Evolutionary conservation across 495 filamentous ascomycete genomes (phyloP).

Genomic region (Penicillium salamii): DNA sequence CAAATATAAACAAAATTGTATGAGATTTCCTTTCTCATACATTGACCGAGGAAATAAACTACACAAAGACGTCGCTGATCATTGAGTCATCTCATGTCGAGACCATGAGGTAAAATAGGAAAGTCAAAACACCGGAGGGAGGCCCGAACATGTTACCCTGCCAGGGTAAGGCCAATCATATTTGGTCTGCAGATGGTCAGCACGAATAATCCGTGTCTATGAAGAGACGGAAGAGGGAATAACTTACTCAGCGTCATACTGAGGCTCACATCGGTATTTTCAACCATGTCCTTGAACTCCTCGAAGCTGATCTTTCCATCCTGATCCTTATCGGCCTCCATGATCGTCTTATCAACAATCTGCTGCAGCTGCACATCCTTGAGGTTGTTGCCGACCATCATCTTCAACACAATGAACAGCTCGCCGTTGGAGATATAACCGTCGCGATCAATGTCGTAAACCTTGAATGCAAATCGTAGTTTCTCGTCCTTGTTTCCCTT

Average conservation of each 20-base stretch:
- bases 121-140: conserved; percentile 1
- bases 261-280: conserved; percentile 95
- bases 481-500: conserved; percentile 99
- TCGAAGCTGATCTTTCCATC: conserved; percentile 99
- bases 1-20: not conserved
- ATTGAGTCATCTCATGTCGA: conserved; percentile 30
- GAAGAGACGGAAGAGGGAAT: not conserved
- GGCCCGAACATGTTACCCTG: conserved; percentile 4
- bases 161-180: conserved; percentile 18
- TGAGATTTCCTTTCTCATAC: conserved; percentile 6
- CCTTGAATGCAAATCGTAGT: conserved; percentile 95
- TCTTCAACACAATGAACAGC: conserved; percentile 98
- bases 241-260: conserved; percentile 94
- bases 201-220: conserved; percentile 2
- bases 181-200: conserved; percentile 33
- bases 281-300: conserved; percentile 98
- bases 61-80: conserved; percentile 30
- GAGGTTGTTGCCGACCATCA: conserved; percentile 99
- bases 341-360: conserved; percentile 98
- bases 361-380: conserved; percentile 98
- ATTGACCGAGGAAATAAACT: conserved; percentile 18
- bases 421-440: conserved; percentile 99
- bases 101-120: conserved; percentile 1
- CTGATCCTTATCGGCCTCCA: conserved; percentile 94
- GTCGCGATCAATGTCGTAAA: conserved; percentile 99